Evolutionary conservation across 768 basidiomycete genomes (phyloP), one percentile per base, ranked within the genome.

Genomic region (Russula compacta): DNA sequence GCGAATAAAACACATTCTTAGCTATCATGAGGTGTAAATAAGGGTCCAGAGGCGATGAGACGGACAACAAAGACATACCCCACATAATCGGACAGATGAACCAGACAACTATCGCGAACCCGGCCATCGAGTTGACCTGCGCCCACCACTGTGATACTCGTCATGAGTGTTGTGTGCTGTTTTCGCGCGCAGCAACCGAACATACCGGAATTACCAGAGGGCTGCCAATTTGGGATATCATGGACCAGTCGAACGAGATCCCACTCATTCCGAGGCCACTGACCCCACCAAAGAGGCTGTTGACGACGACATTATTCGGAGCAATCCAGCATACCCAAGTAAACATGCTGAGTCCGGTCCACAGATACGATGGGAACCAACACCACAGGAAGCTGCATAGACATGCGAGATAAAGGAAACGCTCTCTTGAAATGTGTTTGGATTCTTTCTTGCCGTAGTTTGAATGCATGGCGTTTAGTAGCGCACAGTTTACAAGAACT

Each of bases 281-380:
- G 58, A 77, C 78, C 9, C 83, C 82, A 33, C 89, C 89, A 67
- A 92, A 92, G 36, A 92, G 73, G 1, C 77, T 72, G 71, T 90
- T 90, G 66, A 90, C 81, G 19, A 78, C 80, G 29, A 82, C 72
- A 65, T 89, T 92, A 67, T 81, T 80, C 42, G 92, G 92, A 51
- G 81, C 86, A 67, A 94, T 92, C 92, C 92, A 94, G 77, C 90
- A 92, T 39, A 84, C 83, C 89, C 92, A 95, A 70, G 85, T 91
- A 77, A 95, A 94, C 58, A 88, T 75, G 68, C 86, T 89, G 52
- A 93, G 77, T 11, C 81, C 89, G 10, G 87, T 90, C 79, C 89
- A 94, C 52, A 95, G 76, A 73, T 84, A 93, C 6, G 89, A 89
- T 0, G 92, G 92, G 17, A 92, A 68, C 78, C 84, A 89, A 73